Evolutionary conservation across 2,329 filamentous ascomycete species (phyloP), one percentile per base, ranked within the genome.

Genomic region (Raffaelea albimanens): DNA sequence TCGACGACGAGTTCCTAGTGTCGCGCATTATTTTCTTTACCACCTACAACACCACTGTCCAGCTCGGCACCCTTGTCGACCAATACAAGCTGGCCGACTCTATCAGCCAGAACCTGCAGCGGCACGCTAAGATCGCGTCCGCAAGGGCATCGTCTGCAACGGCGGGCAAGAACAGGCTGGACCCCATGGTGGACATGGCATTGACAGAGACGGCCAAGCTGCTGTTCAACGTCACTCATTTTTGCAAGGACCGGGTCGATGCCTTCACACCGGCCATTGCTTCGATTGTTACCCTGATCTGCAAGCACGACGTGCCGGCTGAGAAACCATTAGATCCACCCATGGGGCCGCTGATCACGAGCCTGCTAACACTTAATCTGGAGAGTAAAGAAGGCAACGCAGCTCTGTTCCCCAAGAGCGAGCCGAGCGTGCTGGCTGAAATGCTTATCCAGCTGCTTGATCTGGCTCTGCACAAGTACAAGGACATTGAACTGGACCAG

Each of bases 1-100:
- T 77, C 47, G 89, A 97, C 52, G 84, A 95, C 56, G 90, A 97
- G 59, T 96, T 97, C 63, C 72, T 97, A 2, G 67, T 76, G 50
- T 83, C 83, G n/a, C 78, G 88, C 45, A 79, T 94, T 40, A 68
- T 94, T 16, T 90, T 95, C 57, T 72, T 93, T 11, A 77, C 82
- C 29, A 94, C 88, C 1, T 94, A 94, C 62, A 78, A 78, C 51
- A 83, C 85, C 13, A 77, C 75, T n/a, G 64, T 86, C 52, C 71
- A 87, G 58, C 78, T 89, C 45, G 66, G 73, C 18, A 65, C 70
- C 3, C 71, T 93, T 10, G 76, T 91, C 43, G 73, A 80, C 46
- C 67, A 87, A 21, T 68, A 88, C 58, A 66, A 75, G 19, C 66
- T 94, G 9, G 83, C 79, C 23, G 78, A 85, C 25, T 79, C 73